These are phyloP conservation scores for Protea cynaroides DNA, from an alignment of 164 flowering plant species.

Conservation along the genomic window DNA sequence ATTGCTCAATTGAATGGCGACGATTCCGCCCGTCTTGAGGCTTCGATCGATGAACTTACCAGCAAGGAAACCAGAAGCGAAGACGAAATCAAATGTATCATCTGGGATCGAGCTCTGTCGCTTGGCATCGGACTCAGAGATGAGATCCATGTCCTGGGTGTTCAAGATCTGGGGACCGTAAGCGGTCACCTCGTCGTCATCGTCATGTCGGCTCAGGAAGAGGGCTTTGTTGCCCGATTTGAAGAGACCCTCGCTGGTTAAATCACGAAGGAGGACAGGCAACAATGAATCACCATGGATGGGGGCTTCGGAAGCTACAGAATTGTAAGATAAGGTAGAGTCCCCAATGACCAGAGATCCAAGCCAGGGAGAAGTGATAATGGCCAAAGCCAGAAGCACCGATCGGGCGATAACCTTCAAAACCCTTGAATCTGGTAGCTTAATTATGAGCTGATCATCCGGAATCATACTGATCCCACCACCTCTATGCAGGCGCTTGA, in stretches of 20 bases:
- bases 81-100: conserved; percentile 35
- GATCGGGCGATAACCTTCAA: conserved; percentile 44
- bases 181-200: conserved; percentile 7
- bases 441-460: conserved; percentile 27
- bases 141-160: conserved; percentile 22
- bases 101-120: conserved; percentile 26
- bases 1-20: conserved; percentile 26
- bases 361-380: conserved; percentile 41
- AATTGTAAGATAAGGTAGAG: not conserved
- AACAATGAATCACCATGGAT: conserved; percentile 6
- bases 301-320: not conserved
- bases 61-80: conserved; percentile 11
- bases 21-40: conserved; percentile 50
- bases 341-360: conserved; percentile 11
- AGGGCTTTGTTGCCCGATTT: conserved; percentile 32
- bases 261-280: conserved; percentile 39
- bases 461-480: conserved; percentile 8
- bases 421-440: conserved; percentile 30
- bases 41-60: conserved; percentile 35
- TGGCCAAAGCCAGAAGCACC: conserved; percentile 34
- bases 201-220: conserved; percentile 19
- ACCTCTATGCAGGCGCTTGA: conserved; percentile 8
- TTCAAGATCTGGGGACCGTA: conserved; percentile 7
- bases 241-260: conserved; percentile 47
- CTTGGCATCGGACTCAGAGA: conserved; percentile 22